A percentile compares a stretch with the other conserved stretches of the same genome.
Conservation (phyloP, 2,329 filamentous ascomycete species). For the Diaporthe capsici region DNA sequence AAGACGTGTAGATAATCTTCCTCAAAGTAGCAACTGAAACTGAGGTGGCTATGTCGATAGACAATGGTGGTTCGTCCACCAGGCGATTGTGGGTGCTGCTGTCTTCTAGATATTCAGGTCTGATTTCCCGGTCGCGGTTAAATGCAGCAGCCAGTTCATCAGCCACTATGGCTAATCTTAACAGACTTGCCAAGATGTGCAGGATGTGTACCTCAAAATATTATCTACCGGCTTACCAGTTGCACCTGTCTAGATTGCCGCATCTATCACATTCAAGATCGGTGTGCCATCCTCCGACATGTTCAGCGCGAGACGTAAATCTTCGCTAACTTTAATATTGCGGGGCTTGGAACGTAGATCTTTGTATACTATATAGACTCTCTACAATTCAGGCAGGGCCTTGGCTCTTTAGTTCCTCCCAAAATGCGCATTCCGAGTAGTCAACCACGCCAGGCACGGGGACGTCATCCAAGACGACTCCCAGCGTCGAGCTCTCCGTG, state of each 20-base stretch:
- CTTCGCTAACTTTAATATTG: background rate
- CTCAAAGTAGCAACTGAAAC: background rate
- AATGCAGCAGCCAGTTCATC: background rate
- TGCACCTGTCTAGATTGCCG: conserved; percentile 5
- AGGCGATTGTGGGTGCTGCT: background rate
- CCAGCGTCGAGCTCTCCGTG: background rate
- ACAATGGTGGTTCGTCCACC: background rate
- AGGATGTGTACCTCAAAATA: background rate
- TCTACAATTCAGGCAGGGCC: too few species aligned
- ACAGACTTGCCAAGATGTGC: background rate
- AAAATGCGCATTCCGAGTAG: background rate
- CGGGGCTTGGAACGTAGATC: background rate
- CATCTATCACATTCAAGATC: background rate
- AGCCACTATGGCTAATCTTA: conserved; percentile 23
- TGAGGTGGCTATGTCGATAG: background rate
- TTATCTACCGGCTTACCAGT: conserved; percentile 5
- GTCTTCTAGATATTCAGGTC: conserved; percentile 7
- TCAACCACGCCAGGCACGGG: background rate
- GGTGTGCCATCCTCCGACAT: conserved; percentile 7
- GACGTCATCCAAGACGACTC: background rate
- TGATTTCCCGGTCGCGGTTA: background rate
- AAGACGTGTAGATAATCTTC: background rate
- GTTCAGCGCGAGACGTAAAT: background rate
- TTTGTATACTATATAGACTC: background rate
- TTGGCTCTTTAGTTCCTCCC: background rate